Percentiles rank a stretch among this genome's conserved stretches.
phyloP scores from a whole-genome alignment of 148 eudicot species.

The Gaultheria prostrata region DNA sequence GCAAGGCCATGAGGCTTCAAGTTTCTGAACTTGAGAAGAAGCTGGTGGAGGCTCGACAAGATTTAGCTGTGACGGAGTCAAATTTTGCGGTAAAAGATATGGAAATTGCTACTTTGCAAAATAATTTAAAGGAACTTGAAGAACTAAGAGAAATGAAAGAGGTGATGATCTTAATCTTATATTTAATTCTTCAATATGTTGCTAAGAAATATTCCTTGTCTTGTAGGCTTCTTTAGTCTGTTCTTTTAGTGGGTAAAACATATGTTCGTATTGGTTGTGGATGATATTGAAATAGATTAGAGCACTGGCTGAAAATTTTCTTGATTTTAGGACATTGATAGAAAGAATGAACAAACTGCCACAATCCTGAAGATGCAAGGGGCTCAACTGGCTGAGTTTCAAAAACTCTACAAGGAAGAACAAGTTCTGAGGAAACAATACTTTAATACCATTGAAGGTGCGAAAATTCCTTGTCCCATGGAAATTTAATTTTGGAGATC shows the following conservation, averaged over 20 bases:
- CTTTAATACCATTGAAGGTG: conserved; percentile 94
- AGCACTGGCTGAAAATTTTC: conserved; percentile 9
- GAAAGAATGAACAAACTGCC: conserved; percentile 98
- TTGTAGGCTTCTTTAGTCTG: neutral
- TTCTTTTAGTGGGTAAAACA: neutral
- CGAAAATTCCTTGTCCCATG: neutral
- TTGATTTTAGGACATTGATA: conserved; percentile 76
- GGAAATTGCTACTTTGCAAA: conserved; percentile 54
- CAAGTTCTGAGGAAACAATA: conserved; percentile 82
- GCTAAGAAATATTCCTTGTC: neutral
- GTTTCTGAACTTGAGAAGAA: conserved; percentile 73
- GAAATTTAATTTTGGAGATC: neutral
- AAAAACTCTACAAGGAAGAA: conserved; percentile 83
- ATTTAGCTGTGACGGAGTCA: conserved; percentile 52
- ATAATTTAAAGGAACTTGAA: conserved; percentile 72
- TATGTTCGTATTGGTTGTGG: too few species aligned
- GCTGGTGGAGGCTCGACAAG: conserved; percentile 46
- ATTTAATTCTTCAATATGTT: neutral
- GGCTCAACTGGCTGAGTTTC: conserved; percentile 76
- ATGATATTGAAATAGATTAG: neutral
- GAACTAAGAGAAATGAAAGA: conserved; percentile 97
- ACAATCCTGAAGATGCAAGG: conserved; percentile 90
- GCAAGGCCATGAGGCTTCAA: conserved; percentile 44
- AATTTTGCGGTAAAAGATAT: conserved; percentile 55
- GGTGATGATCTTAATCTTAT: conserved; percentile 35